Evolutionary conservation across 1,284 basidiomycete genomes (phyloP).

Genomic region (Pascua guehoae): DNA sequence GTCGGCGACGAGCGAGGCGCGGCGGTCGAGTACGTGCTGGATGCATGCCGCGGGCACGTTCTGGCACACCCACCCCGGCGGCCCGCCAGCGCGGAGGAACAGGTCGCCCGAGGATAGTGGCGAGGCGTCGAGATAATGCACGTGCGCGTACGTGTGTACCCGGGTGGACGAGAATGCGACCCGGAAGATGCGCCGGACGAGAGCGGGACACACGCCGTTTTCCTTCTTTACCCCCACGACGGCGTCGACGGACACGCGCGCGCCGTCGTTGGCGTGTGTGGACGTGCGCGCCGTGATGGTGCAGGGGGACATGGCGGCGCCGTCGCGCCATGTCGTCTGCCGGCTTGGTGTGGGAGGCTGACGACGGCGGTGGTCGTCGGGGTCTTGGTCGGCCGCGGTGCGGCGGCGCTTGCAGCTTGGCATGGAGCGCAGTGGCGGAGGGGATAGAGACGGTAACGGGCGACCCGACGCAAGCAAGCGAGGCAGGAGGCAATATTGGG

Average conservation of each 20-base stretch:
- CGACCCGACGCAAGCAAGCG: too few species aligned
- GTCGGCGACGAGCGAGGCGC: neutral
- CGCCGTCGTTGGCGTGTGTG: neutral
- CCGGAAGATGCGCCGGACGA: constrained; percentile 1
- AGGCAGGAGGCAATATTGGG: too few species aligned
- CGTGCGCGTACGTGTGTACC: neutral
- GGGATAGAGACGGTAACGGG: too few species aligned
- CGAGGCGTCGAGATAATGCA: neutral
- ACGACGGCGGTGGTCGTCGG: too few species aligned
- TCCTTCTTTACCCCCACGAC: neutral
- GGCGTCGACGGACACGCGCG: neutral
- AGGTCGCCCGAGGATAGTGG: neutral
- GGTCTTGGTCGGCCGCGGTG: too few species aligned
- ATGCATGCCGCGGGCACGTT: neutral
- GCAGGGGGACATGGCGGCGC: too few species aligned
- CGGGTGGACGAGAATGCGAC: too few species aligned
- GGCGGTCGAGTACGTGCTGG: neutral
- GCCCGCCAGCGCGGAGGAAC: neutral
- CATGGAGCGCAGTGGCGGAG: too few species aligned
- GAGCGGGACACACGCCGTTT: neutral
- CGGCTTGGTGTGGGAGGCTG: too few species aligned
- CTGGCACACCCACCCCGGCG: neutral
- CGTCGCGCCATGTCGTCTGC: too few species aligned
- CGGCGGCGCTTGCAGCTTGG: too few species aligned
- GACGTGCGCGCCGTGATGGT: neutral